A percentile compares a stretch with the other conserved stretches of the same genome.
Evolutionary conservation across 768 basidiomycete species (phyloP).

Genomic region (Peribolospora kevripleyi): DNA sequence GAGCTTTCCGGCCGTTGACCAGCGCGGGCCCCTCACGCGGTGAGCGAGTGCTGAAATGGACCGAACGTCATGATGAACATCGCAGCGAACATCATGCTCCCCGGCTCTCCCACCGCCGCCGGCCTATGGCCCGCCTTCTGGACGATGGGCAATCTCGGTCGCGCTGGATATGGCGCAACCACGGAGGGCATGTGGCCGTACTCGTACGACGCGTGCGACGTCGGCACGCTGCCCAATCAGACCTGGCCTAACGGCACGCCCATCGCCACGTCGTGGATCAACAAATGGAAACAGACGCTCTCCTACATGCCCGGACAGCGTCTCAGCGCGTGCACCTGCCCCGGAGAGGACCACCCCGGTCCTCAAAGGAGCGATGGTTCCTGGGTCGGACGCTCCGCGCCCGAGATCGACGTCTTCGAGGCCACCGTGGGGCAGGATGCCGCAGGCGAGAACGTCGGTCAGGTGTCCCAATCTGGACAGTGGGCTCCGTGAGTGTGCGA

Average conservation of each 20-base stretch:
- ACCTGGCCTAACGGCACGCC: slow-evolving; percentile 29
- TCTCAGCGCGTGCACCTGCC: slow-evolving; percentile 64
- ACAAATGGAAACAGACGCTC: slow-evolving; percentile 22
- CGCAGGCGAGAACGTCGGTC: slow-evolving; percentile 25
- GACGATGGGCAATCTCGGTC: slow-evolving; percentile 63
- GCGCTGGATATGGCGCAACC: slow-evolving; percentile 71
- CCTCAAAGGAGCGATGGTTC: slow-evolving; percentile 31
- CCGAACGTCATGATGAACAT: not conserved
- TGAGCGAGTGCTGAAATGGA: not conserved
- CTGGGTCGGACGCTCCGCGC: slow-evolving; percentile 38
- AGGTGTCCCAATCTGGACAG: slow-evolving; percentile 62
- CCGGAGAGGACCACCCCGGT: slow-evolving; percentile 66
- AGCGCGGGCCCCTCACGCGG: not conserved
- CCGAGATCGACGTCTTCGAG: slow-evolving; percentile 85
- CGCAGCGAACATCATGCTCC: slow-evolving; percentile 33
- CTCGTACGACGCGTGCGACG: slow-evolving; percentile 59
- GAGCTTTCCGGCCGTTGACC: not conserved
- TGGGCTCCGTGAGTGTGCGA: slow-evolving; percentile 6
- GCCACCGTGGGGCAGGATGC: slow-evolving; percentile 36
- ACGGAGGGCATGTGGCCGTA: slow-evolving; percentile 56
- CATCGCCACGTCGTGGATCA: slow-evolving; percentile 19
- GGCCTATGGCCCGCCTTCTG: slow-evolving; percentile 82
- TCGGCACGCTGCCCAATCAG: slow-evolving; percentile 67
- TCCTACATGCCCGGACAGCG: slow-evolving; percentile 53
- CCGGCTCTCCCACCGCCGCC: slow-evolving; percentile 28